Conservation (phyloP, 2,329 filamentous ascomycete genomes). For the Diaporthe ilicicola region DNA sequence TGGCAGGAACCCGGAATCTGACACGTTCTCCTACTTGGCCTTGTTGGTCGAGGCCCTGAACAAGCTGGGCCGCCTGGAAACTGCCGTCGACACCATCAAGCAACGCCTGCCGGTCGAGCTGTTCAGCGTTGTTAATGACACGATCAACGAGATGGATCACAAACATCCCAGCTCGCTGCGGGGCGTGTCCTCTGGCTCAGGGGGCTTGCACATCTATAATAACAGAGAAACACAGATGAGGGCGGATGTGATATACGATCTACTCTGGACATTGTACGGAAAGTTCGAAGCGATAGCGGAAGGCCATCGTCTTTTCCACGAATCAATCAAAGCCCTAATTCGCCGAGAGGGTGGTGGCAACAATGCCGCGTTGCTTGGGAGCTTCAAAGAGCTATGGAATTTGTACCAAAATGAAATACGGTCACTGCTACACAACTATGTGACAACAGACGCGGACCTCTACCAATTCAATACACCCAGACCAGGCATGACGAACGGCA, state of each 20-base stretch:
- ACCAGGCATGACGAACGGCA: slow-evolving; percentile 54
- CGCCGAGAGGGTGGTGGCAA: slow-evolving; percentile 78
- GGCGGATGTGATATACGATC: slow-evolving; percentile 86
- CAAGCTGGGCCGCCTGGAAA: slow-evolving; percentile 85
- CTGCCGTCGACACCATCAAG: slow-evolving; percentile 88
- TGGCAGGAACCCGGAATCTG: slow-evolving; percentile 90
- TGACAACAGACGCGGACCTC: slow-evolving; percentile 87
- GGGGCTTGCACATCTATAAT: slow-evolving; percentile 70
- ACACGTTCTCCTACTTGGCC: slow-evolving; percentile 93
- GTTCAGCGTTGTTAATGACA: slow-evolving; percentile 93
- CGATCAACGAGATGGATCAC: slow-evolving; percentile 91
- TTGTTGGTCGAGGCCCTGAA: slow-evolving; percentile 89
- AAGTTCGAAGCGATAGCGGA: slow-evolving; percentile 98
- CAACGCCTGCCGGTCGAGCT: slow-evolving; percentile 93
- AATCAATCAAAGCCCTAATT: slow-evolving; percentile 87
- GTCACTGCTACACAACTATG: slow-evolving; percentile 92
- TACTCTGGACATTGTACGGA: slow-evolving; percentile 90
- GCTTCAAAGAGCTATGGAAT: slow-evolving; percentile 98
- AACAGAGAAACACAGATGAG: slow-evolving; percentile 78
- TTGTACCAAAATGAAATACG: slow-evolving; percentile 97
- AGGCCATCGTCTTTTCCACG: slow-evolving; percentile 91
- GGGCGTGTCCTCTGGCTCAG: slow-evolving; percentile 60
- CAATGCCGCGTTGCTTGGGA: slow-evolving; percentile 75
- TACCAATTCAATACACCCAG: slow-evolving; percentile 68
- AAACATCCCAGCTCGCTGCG: slow-evolving; percentile 85